Percentiles rank a stretch among this genome's conserved stretches.
phyloP scores from a whole-genome alignment of 345 rosid species.

The Dovyalis caffra region DNA sequence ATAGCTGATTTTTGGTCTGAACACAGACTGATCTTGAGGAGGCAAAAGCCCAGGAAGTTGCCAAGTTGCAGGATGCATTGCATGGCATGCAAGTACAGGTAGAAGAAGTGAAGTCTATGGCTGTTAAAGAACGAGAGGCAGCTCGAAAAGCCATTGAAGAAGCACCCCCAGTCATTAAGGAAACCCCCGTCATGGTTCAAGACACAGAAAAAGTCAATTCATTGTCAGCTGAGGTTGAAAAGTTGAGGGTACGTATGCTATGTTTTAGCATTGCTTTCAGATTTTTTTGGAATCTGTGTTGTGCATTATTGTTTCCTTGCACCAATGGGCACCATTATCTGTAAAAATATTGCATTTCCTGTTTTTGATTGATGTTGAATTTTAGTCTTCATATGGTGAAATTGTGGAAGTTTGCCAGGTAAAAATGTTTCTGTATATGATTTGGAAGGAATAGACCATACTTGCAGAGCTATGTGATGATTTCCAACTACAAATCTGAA shows the following conservation, averaged over 20 bases:
- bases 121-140: slow-evolving; percentile 54
- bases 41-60: slow-evolving; percentile 52
- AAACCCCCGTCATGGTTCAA: slow-evolving; percentile 62
- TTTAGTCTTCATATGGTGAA: not conserved
- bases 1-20: not conserved
- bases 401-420: not conserved
- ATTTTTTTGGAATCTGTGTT: not conserved
- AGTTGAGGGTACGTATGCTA: slow-evolving; percentile 43
- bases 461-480: too few relatives aligned
- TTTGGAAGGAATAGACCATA: not conserved
- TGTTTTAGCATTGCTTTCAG: not conserved
- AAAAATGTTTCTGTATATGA: not conserved
- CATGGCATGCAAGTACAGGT: slow-evolving; percentile 54
- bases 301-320: not conserved
- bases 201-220: slow-evolving; percentile 55
- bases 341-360: not conserved
- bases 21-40: slow-evolving; percentile 64
- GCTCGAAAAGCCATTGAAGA: slow-evolving; percentile 53
- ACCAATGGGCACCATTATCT: not conserved
- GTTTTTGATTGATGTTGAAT: not conserved
- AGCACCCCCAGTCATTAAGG: slow-evolving; percentile 56
- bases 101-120: slow-evolving; percentile 53
- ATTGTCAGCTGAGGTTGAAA: slow-evolving; percentile 53
- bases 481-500: too few relatives aligned
- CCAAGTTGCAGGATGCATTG: slow-evolving; percentile 47